Evolutionary conservation across 1,284 basidiomycete genomes (phyloP), one percentile per base, ranked within the genome.

Genomic region (Lentinus polychrous): DNA sequence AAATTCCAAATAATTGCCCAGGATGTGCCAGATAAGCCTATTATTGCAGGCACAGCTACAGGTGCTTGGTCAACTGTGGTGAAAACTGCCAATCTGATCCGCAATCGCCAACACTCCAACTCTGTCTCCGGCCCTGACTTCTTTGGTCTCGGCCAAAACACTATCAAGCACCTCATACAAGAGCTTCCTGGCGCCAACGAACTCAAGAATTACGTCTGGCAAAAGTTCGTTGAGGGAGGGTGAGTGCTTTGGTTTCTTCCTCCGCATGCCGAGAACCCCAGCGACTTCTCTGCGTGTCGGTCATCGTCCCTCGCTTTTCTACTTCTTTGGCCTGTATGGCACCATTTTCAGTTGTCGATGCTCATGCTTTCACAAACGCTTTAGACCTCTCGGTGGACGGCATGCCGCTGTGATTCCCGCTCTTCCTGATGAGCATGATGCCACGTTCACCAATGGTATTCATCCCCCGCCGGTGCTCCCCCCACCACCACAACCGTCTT

Each of bases 81-180:
- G 44, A 83, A 82, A 57, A 78, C 83, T 39, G 87, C 87, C 0
- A 90, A 90, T 59, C 73, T 76, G 38, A 79, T 90, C 51, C 77
- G 86, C 43, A 81, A 85, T 60, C 73, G 85, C 18, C 83, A 86
- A 54, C 87, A 89, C 58, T 85, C 81, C 37, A 90, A 90, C 62
- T 86, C 83, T 8, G 86, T 90, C 11, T 90, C 87, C 2, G 87
- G 86, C 0, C 87, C 86, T 8, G 87, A 90, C 65, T 89, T 90
- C 63, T 90, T 87, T 59, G 88, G 88, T 6, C 70, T 91, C 8
- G 83, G 84, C 3, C 84, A 89, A 64, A 89, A 89, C 60, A 84
- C 84, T 8, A 88, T 91, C 69, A 90, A 90, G 66, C 84, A 87
- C 59, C 74, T 91, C 43, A 86, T 91, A 20, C 87, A 91, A 63